Conservation (phyloP, 2,329 filamentous ascomycete species). For the Teratosphaeria destructans region DNA sequence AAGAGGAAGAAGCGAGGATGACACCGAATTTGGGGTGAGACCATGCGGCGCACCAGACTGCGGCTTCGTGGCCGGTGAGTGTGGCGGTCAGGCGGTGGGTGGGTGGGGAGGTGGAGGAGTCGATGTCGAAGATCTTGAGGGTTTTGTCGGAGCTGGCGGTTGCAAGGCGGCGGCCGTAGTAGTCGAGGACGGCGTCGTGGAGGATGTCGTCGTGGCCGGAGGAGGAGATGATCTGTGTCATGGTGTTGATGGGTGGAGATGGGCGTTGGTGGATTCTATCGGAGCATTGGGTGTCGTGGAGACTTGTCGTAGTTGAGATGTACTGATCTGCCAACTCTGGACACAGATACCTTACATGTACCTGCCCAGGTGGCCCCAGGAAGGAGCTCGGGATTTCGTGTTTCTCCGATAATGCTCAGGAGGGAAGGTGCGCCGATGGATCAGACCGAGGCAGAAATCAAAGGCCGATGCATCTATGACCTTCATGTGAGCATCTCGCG, state of each 20-base stretch:
- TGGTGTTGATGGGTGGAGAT: slow-evolving; percentile 23
- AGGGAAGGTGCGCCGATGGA: background rate
- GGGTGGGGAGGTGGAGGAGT: slow-evolving; percentile 27
- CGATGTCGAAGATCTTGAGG: slow-evolving; percentile 98
- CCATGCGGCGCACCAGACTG: slow-evolving; percentile 97
- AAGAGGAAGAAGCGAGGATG: slow-evolving; percentile 88
- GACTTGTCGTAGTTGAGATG: background rate
- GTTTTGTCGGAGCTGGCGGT: slow-evolving; percentile 98
- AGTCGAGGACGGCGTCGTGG: slow-evolving; percentile 97
- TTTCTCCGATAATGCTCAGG: background rate
- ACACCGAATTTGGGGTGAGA: slow-evolving; percentile 97
- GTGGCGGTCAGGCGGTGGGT: slow-evolving; percentile 7
- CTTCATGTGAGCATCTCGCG: background rate
- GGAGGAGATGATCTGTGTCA: slow-evolving; percentile 70
- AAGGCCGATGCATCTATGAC: background rate
- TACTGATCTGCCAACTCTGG: background rate
- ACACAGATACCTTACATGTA: background rate
- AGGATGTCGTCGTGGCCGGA: slow-evolving; percentile 99
- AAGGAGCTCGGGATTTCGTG: background rate
- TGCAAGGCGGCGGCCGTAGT: slow-evolving; percentile 90
- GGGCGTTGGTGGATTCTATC: background rate
- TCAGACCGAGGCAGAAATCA: background rate
- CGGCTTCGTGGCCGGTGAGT: slow-evolving; percentile 65
- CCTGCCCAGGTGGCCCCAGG: no score
- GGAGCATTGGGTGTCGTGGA: background rate